A percentile compares a stretch with the other conserved stretches of the same genome.
Conservation (phyloP, 345 rosid genomes). For the Linum lewisii region DNA sequence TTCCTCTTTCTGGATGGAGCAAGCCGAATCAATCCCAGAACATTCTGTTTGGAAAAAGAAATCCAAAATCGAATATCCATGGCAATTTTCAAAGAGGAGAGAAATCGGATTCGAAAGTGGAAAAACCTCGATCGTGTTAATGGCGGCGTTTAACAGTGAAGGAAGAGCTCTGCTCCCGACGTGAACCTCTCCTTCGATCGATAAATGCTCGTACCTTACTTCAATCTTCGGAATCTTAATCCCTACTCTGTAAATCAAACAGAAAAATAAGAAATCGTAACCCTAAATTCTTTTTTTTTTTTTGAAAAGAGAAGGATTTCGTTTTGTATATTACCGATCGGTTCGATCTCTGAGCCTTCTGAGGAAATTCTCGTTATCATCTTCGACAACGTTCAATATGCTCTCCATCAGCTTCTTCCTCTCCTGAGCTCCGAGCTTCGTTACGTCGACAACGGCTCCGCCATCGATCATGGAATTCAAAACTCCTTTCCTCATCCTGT, state of each 20-base stretch:
- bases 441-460: slow-evolving; percentile 26
- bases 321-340: not conserved
- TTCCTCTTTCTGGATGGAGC: slow-evolving; percentile 31
- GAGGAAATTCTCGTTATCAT: slow-evolving; percentile 25
- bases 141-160: slow-evolving; percentile 26
- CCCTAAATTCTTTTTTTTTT: too few species aligned
- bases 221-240: slow-evolving; percentile 32
- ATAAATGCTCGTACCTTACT: slow-evolving; percentile 31
- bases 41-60: slow-evolving; percentile 10
- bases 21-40: slow-evolving; percentile 20
- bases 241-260: slow-evolving; percentile 23
- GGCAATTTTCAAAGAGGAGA: not conserved
- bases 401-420: slow-evolving; percentile 30
- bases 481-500: slow-evolving; percentile 25
- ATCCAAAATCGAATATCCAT: too few species aligned
- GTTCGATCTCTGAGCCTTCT: slow-evolving; percentile 21
- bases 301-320: too few species aligned
- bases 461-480: slow-evolving; percentile 18
- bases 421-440: slow-evolving; percentile 27
- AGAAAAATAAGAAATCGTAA: not conserved
- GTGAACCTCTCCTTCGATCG: slow-evolving; percentile 31
- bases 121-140: slow-evolving; percentile 29
- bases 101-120: not conserved
- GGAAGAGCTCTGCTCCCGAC: slow-evolving; percentile 38
- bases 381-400: slow-evolving; percentile 27